Base-by-base conservation (phyloP, 2,329 filamentous ascomycete species). In the Elsinoe australis region DNA sequence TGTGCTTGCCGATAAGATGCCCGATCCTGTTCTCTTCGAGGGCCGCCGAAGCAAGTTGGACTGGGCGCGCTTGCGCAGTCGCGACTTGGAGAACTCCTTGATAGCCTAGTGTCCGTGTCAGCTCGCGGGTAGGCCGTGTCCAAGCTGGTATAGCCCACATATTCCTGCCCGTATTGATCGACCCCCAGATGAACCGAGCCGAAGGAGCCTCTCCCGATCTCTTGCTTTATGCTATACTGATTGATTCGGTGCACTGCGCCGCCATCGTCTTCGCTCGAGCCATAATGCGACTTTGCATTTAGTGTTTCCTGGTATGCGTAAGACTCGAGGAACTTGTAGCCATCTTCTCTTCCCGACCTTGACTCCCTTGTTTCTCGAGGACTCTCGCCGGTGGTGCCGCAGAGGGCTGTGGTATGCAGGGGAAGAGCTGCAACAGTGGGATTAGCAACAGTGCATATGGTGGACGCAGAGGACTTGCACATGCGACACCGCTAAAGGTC, bases 181-280 rank as follows among this genome's bases (percentile, higher is more conserved):
- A 80, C 80, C 17, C 88, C 92, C 15, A 90, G 72, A 67, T 96
- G 88, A 10, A 98, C 92, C 8, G 89, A 84, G 5, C 92, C 92
- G 64, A 94, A 98, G 0, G 90, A 96, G 14, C 92, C 92, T 55
- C 88, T 77, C n/a, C 92, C 92, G 58, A 98, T 95, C 71, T 96
- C 90, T 64, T 94, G 85, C 64, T 85, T 82, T 61, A 98, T 92
- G 50, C 84, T 75, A 65, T 96, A 98, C 68, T 96, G 90, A 64
- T 96, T 96, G 69, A 96, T 90, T 50, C 81, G 79, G 61, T 94
- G 87, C 61, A 94, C 81, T 2, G 84, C 81, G 19, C 88, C 88
- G 60, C 95, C 87, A 56, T 83, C 74, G 57, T 90, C 83, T 21
- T 34, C 32, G 63, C 88, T 89, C 59, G 83, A 92, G 52, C 79